phyloP scores from a whole-genome alignment of 805 yeast genomes.

The Dipodascopsis tothii region DNA sequence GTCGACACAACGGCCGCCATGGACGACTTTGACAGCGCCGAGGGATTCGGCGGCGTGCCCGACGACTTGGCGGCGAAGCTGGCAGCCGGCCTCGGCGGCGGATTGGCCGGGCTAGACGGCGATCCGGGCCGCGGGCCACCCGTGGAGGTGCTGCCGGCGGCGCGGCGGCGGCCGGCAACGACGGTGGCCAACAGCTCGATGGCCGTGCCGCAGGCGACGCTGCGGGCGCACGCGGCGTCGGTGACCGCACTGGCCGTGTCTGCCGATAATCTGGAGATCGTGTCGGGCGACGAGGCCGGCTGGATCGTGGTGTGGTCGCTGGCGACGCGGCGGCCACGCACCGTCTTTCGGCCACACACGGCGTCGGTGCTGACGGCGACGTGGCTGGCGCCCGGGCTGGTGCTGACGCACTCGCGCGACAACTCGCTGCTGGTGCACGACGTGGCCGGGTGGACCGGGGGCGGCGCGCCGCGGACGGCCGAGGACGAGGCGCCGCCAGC shows the following conservation, averaged over 20 bases:
- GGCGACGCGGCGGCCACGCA: constrained; percentile 46
- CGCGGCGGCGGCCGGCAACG: no score
- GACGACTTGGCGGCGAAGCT: no score
- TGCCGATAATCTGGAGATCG: neutral
- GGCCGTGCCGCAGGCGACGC: neutral
- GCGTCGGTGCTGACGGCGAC: constrained; percentile 44
- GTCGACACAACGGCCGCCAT: no score
- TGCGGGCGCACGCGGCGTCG: neutral
- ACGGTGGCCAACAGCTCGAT: no score
- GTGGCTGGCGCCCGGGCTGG: constrained; percentile 32
- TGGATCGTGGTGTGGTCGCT: constrained; percentile 61
- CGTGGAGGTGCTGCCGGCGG: no score
- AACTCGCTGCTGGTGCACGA: neutral
- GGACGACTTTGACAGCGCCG: no score
- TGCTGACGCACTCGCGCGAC: constrained; percentile 31
- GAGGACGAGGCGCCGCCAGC: constrained; percentile 7
- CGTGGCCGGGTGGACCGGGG: neutral
- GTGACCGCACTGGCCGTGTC: neutral
- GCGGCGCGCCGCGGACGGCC: neutral
- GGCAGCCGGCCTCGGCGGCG: neutral
- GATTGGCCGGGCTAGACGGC: neutral
- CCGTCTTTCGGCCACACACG: constrained; percentile 54
- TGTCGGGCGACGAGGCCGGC: constrained; percentile 48
- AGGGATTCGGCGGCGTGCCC: no score
- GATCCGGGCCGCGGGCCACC: no score